These are phyloP conservation scores for Nakazawaea ambrosiae DNA, from an alignment of 805 yeast genomes.

Conservation along the genomic window DNA sequence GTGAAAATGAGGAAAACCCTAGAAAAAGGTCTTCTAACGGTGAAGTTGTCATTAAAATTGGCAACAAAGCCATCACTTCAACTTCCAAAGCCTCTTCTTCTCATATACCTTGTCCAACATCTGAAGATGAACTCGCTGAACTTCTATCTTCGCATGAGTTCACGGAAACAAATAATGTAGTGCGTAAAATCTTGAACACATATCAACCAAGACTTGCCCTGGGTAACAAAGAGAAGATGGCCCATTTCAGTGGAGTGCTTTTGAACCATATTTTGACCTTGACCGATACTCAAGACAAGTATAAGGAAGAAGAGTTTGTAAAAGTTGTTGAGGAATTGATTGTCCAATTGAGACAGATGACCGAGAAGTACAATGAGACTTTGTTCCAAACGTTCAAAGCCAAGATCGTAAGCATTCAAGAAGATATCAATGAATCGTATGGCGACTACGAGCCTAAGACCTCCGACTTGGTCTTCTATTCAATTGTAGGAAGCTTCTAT, in stretches of 20 bases:
- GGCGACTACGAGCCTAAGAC: constrained; percentile 27
- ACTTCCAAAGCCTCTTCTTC: constrained; percentile 11
- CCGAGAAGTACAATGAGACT: constrained; percentile 58
- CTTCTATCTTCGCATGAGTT: constrained; percentile 26
- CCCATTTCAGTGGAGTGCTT: constrained; percentile 53
- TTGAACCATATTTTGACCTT: constrained; percentile 54
- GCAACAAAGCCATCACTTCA: constrained; percentile 21
- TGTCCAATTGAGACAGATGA: constrained; percentile 43
- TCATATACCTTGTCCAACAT: constrained; percentile 38
- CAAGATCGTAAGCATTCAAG: constrained; percentile 48
- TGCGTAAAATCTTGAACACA: constrained; percentile 48
- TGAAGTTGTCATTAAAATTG: constrained; percentile 24
- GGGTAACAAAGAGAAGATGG: constrained; percentile 76
- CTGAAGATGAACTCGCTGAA: constrained; percentile 34
- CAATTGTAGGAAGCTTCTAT: constrained; percentile 67
- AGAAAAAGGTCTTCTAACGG: constrained; percentile 2
- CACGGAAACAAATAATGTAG: constrained; percentile 36
- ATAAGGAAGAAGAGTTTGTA: constrained; percentile 20
- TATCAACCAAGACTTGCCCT: constrained; percentile 73
- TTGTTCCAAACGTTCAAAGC: constrained; percentile 58
- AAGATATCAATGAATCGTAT: constrained; percentile 32
- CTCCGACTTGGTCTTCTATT: constrained; percentile 61
- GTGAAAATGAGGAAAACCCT: constrained; percentile 1
- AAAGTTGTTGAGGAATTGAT: constrained; percentile 30
- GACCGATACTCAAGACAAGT: constrained; percentile 26